Evolutionary conservation across 179 eudicot species (phyloP).

Genomic region (Corrigiola litoralis): DNA sequence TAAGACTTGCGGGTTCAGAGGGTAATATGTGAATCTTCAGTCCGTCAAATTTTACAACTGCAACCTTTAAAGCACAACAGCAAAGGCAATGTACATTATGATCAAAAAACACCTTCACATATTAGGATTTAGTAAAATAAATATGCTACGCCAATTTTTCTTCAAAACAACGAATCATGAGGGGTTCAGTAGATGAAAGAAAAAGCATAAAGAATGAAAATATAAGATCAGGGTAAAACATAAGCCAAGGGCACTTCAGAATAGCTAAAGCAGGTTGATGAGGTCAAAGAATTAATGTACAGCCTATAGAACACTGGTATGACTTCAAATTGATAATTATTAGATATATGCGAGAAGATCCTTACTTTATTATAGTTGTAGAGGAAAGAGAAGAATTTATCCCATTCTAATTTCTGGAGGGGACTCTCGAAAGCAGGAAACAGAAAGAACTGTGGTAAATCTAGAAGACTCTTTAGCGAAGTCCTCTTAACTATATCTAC

Average conservation of each 20-base stretch:
- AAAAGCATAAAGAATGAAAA: too few species aligned
- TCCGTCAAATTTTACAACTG: slow-evolving; percentile 30
- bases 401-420: slow-evolving; percentile 20
- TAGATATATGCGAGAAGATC: not conserved
- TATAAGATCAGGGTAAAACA: too few species aligned
- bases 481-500: slow-evolving; percentile 23
- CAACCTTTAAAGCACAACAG: slow-evolving; percentile 46
- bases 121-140: too few species aligned
- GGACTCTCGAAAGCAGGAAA: slow-evolving; percentile 14
- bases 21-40: slow-evolving; percentile 46
- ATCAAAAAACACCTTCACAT: not conserved
- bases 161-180: too few species aligned
- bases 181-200: too few species aligned
- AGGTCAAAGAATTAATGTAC: too few species aligned
- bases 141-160: too few species aligned
- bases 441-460: slow-evolving; percentile 21
- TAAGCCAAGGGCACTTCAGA: too few species aligned
- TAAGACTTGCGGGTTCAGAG: slow-evolving; percentile 18
- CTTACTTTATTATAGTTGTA: slow-evolving; percentile 16
- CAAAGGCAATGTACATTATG: not conserved
- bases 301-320: not conserved
- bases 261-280: too few species aligned
- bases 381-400: slow-evolving; percentile 22
- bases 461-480: slow-evolving; percentile 6
- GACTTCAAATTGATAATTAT: not conserved